phyloP scores from a whole-genome alignment of 108 stramenopile species.

The Pseudonitzschia multiseries region DNA sequence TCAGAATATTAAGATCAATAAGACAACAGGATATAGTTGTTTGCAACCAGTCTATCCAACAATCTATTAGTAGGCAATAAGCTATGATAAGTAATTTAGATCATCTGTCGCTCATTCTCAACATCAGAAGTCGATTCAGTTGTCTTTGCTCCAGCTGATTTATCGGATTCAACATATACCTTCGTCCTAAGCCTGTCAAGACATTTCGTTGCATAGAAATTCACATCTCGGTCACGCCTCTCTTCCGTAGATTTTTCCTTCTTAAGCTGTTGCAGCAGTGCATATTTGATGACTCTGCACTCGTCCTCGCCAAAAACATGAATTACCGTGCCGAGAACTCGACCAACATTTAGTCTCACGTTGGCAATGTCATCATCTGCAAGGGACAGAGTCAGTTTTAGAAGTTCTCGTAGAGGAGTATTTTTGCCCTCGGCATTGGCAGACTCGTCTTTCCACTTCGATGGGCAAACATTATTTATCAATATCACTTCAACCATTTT shows the following conservation, averaged over 20 bases:
- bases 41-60: neutral
- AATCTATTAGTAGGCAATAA: neutral
- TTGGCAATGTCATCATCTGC: constrained; percentile 77
- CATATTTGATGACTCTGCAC: constrained; percentile 50
- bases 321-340: constrained; percentile 53
- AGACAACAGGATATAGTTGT: too few relatives aligned
- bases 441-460: constrained; percentile 38
- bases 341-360: constrained; percentile 84
- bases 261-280: constrained; percentile 68
- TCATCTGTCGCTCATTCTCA: constrained; percentile 2
- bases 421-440: constrained; percentile 41
- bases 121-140: neutral
- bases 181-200: constrained; percentile 31
- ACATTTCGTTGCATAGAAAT: constrained; percentile 64
- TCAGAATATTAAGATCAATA: too few relatives aligned
- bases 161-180: constrained; percentile 8
- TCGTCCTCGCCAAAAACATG: constrained; percentile 66
- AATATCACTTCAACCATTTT: constrained; percentile 87
- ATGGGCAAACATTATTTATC: constrained; percentile 50
- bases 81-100: neutral
- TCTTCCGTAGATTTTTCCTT: constrained; percentile 50
- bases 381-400: constrained; percentile 65
- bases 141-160: neutral
- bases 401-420: constrained; percentile 61
- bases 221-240: constrained; percentile 77